These are phyloP conservation scores for Cercophora samala DNA, from an alignment of 495 filamentous ascomycete species.

Conservation along the genomic window DNA sequence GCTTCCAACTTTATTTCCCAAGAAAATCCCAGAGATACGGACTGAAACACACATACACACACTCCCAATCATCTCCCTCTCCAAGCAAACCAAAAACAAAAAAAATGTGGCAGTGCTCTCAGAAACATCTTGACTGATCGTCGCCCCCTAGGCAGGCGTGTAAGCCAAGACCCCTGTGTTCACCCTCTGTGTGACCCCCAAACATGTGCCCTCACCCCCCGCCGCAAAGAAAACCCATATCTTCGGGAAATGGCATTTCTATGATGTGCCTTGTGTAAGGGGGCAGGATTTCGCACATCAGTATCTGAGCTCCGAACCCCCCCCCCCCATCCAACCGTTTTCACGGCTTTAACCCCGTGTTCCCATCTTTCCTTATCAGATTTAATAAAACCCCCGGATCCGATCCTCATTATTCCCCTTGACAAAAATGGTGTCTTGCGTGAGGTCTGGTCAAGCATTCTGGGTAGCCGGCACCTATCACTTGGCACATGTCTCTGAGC, in stretches of 20 bases:
- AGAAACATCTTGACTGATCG: neutral
- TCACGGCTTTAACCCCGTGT: neutral
- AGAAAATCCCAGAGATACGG: neutral
- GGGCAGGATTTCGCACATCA: neutral
- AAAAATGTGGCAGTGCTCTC: neutral
- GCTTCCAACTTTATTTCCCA: too few species aligned
- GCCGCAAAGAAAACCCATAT: neutral
- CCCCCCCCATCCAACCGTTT: neutral
- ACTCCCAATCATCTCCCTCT: neutral
- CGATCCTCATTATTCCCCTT: neutral
- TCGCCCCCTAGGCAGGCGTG: neutral
- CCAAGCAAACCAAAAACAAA: too few species aligned
- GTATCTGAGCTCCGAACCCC: too few species aligned
- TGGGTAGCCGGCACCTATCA: slow-evolving; percentile 7
- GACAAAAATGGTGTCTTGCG: neutral
- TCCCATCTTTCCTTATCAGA: slow-evolving; percentile 1
- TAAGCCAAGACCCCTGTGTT: too few species aligned
- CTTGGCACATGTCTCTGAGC: slow-evolving; percentile 16
- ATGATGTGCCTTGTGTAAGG: neutral
- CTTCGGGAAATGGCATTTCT: neutral
- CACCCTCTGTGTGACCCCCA: too few species aligned
- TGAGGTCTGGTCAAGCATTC: neutral
- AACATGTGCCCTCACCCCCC: neutral
- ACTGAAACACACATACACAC: neutral
- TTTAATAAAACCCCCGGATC: slow-evolving; percentile 1